Base-by-base conservation (phyloP, 768 basidiomycete genomes). In the Gloeopeniophorella convolvens region DNA sequence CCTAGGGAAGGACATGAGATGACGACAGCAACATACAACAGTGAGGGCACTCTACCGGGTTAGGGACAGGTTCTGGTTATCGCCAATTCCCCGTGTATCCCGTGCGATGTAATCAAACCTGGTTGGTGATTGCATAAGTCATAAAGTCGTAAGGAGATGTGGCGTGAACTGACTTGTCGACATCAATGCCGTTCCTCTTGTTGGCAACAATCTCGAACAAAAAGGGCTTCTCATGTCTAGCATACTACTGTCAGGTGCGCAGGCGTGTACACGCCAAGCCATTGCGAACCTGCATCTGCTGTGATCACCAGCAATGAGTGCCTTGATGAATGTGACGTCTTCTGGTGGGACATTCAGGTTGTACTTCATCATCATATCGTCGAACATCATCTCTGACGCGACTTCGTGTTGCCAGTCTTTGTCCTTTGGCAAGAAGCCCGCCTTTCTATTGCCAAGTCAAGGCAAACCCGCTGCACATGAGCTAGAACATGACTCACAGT, bases 171-270 rank as follows among this genome's bases (percentile, higher is more conserved):
- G 50, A 86, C 87, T 90, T 90, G 72, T 92, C 89, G 4, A 92
- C 89, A 59, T 92, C 89, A 4, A 92, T 70, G 0, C 89, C 89
- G 53, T 90, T 91, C 6, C 79, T 70, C 63, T 77, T 77, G 66
- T 92, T 92, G 0, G 88, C 82, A 3, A 92, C 85, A 43, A 92
- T 90, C 46, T 91, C 85, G 59, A 91, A 92, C 2, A 92, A 65
- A 58, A 86, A 91, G 0, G 68, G 64, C 64, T 89, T 89, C 61
- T 83, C 83, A 3, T 56, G 10, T 2, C 57, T 56, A 27, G 13
- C 33, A 30, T 0, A 32, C 16, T 31, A 10, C 33, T 16, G n/a
- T 42, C 31, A 13, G 16, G 18, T 35, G 31, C 18, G n/a, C 37
- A 23, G 11, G 30, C 10, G 8, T n/a, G 11, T 30, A 20, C 27